Conservation (phyloP, 768 basidiomycete genomes). For the Rubroboletus pulcherrimus region DNA sequence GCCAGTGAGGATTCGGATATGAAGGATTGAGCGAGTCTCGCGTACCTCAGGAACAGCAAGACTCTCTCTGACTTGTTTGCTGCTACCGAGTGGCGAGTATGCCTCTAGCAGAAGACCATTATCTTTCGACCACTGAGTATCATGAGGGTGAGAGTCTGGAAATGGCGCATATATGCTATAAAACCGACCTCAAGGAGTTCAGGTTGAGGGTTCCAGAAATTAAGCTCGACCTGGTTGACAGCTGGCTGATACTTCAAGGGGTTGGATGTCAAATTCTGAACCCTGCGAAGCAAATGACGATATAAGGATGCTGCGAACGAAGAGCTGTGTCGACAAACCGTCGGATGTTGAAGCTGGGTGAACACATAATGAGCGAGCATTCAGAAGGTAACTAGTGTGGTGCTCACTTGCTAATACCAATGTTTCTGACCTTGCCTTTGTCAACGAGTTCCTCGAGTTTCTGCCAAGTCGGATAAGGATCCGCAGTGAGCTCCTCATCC, state of each 20-base stretch:
- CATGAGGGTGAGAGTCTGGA: not conserved
- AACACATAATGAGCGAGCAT: not conserved
- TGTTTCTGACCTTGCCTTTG: constrained; percentile 73
- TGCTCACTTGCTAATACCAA: constrained; percentile 78
- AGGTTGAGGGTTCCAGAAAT: constrained; percentile 72
- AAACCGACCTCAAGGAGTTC: constrained; percentile 60
- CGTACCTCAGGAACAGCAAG: constrained; percentile 55
- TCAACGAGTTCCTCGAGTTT: constrained; percentile 75
- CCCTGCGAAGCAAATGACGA: constrained; percentile 24
- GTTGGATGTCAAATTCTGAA: constrained; percentile 62
- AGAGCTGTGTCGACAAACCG: constrained; percentile 22
- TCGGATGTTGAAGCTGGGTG: constrained; percentile 56
- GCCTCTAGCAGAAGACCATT: constrained; percentile 65
- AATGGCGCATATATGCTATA: not conserved
- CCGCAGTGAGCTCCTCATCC: constrained; percentile 54
- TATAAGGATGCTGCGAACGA: not conserved
- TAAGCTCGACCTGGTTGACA: constrained; percentile 81
- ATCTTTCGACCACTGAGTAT: constrained; percentile 61
- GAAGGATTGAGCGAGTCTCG: not conserved
- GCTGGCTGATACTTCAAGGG: constrained; percentile 57
- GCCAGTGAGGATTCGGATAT: not conserved
- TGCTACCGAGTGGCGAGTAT: constrained; percentile 73
- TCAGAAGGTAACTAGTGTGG: not conserved
- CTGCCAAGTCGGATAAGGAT: constrained; percentile 78
- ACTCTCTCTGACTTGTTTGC: constrained; percentile 51